Base-by-base conservation (phyloP, 2,329 filamentous ascomycete species). In the Xenosphaeropsis pyriputrescens region DNA sequence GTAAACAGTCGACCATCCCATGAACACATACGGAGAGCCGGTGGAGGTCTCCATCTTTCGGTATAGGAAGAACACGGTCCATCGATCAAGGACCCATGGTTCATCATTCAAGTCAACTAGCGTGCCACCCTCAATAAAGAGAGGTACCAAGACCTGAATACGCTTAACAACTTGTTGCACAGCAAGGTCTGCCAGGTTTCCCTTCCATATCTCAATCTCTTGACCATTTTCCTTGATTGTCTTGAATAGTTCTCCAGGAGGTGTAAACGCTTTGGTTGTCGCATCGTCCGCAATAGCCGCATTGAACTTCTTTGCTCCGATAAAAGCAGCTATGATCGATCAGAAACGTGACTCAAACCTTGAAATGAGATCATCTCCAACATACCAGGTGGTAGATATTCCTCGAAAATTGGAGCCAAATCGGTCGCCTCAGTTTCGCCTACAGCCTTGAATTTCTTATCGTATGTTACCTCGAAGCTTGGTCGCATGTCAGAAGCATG, bases 61-160 rank as follows among this genome's bases (percentile, higher is more conserved):
- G 57, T 81, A 89, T 39, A 94, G 65, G 47, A 94, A 77, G 60
- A 86, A 96, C n/a, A 96, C 62, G 1, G 83, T 86, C 91, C 91
- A 98, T 50, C 89, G 73, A 43, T 86, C 73, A 15, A 79, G 59
- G 0, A 75, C 78, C 67, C 75, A 79, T 43, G 88, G 80, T 1
- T 79, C 70, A 37, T 82, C 70, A 30, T 86, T 75, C 2, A 79
- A 63, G 13, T 72, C 44, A 34, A 95, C 76, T 29, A 75, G 75
- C 4, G 75, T 82, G n/a, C 88, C 91, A 18, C 85, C 91, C 57
- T 98, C 93, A 43, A 98, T 95, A 56, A 86, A 93, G 42, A 96
- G 67, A 13, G 85, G 75, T 5, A 88, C 74, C 29, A 93, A 65
- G 39, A 95, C 75, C 60, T 94, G 86, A 45, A 93, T 72, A 37